Conservation (phyloP, 2,329 filamentous ascomycete species). For the Neobulgaria alba region DNA sequence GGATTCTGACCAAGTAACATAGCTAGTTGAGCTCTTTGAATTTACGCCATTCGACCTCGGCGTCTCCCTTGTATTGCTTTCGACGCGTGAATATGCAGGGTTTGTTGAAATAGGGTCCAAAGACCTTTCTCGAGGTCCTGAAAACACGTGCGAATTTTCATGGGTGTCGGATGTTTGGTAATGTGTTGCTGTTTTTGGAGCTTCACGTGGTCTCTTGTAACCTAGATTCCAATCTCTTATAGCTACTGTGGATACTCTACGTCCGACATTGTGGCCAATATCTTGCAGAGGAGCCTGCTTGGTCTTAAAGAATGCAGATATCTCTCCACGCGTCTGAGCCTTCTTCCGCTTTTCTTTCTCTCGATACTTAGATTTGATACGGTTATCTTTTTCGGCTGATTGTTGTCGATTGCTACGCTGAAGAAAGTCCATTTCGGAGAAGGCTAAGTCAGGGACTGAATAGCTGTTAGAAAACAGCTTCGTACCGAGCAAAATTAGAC, state of each 20-base stretch:
- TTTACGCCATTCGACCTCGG: too few species aligned
- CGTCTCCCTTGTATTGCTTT: too few species aligned
- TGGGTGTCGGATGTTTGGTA: too few species aligned
- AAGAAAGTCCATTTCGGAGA: slow-evolving; percentile 43
- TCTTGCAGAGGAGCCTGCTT: slow-evolving; percentile 7
- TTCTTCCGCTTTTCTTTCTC: slow-evolving; percentile 19
- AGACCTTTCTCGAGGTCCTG: too few species aligned
- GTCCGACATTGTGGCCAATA: neutral
- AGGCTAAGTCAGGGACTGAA: slow-evolving; percentile 43
- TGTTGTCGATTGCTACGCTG: slow-evolving; percentile 20
- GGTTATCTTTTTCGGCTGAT: slow-evolving; percentile 19
- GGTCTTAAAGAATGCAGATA: slow-evolving; percentile 24
- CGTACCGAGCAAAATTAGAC: slow-evolving; percentile 10
- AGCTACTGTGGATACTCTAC: too few species aligned
- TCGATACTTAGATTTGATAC: slow-evolving; percentile 22
- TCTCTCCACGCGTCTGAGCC: slow-evolving; percentile 19
- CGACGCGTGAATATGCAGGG: too few species aligned
- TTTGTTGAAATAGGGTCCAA: too few species aligned
- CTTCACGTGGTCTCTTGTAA: too few species aligned
- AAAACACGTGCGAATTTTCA: too few species aligned
- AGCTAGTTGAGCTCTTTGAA: neutral
- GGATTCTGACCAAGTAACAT: neutral
- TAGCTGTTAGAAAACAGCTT: neutral
- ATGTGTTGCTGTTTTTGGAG: too few species aligned
- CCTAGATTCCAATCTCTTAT: too few species aligned